A percentile compares a stretch with the other conserved stretches of the same genome.
Evolutionary conservation across 805 yeast genomes (phyloP).

Genomic region (Zygosaccharomyces lentus): DNA sequence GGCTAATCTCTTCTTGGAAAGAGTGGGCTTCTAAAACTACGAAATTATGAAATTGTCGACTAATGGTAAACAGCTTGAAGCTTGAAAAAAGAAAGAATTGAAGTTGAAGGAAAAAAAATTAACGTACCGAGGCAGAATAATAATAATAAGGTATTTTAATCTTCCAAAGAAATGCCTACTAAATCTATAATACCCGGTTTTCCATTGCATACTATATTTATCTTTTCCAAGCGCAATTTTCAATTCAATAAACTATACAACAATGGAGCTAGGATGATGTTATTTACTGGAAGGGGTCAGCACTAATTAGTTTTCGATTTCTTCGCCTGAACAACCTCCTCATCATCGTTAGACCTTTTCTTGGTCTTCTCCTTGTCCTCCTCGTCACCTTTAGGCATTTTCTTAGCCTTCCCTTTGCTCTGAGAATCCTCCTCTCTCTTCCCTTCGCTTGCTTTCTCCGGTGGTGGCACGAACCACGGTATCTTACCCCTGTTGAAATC

Average conservation of each 20-base stretch:
- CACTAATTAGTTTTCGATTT: constrained; percentile 3
- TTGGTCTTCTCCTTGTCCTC: not conserved
- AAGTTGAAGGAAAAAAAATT: too few relatives aligned
- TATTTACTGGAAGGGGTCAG: constrained; percentile 15
- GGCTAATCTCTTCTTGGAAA: too few relatives aligned
- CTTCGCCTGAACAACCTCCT: constrained; percentile 11
- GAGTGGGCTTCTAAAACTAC: too few relatives aligned
- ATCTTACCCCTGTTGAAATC: constrained; percentile 97
- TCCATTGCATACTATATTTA: too few relatives aligned
- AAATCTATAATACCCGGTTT: too few relatives aligned
- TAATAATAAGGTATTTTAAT: too few relatives aligned
- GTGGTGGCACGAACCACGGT: constrained; percentile 97
- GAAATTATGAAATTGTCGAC: too few relatives aligned
- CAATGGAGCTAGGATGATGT: constrained; percentile 13
- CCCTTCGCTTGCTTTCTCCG: constrained; percentile 59
- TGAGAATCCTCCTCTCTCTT: constrained; percentile 36
- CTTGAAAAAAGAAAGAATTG: too few relatives aligned
- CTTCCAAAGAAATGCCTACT: too few relatives aligned
- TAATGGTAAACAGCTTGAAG: too few relatives aligned
- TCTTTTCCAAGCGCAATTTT: too few relatives aligned
- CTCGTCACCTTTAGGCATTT: constrained; percentile 26
- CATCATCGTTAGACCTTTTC: constrained; percentile 31
- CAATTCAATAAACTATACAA: not conserved
- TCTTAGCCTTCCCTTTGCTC: constrained; percentile 15
- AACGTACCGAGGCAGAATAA: too few relatives aligned